A percentile compares a stretch with the other conserved stretches of the same genome.
These are phyloP conservation scores for Tricholoma hemisulphureum DNA, from an alignment of 768 basidiomycete species.

Conservation along the genomic window DNA sequence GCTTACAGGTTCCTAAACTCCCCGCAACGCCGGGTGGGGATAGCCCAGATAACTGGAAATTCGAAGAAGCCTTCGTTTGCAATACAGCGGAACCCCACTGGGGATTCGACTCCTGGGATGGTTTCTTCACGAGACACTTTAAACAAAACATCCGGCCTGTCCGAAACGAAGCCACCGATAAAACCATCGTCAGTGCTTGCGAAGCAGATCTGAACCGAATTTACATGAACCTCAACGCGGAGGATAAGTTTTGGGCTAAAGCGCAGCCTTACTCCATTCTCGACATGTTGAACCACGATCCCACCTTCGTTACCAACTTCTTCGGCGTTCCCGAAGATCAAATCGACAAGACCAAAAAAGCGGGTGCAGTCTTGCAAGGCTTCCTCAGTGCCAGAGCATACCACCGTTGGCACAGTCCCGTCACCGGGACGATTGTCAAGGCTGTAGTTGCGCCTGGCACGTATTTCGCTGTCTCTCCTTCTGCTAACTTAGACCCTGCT, in stretches of 20 bases:
- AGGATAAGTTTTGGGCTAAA: background rate
- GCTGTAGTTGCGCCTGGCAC: constrained; percentile 45
- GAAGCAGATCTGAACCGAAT: background rate
- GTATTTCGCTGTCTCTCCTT: constrained; percentile 41
- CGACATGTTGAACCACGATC: background rate
- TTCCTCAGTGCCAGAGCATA: constrained; percentile 55
- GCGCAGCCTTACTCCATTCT: background rate
- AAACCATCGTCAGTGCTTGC: background rate
- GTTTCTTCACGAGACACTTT: background rate
- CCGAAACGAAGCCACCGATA: background rate
- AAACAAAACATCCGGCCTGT: background rate
- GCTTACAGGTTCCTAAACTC: no score
- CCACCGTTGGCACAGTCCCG: constrained; percentile 64
- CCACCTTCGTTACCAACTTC: background rate
- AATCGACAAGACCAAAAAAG: no score
- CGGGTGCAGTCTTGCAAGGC: constrained; percentile 55
- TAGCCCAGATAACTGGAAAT: no score
- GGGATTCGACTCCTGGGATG: background rate
- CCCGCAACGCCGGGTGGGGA: no score
- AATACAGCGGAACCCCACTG: background rate
- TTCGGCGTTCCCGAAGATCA: no score
- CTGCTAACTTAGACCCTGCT: constrained; percentile 12
- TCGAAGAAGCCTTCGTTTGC: background rate
- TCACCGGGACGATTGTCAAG: constrained; percentile 42
- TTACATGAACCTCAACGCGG: background rate